These are phyloP conservation scores for Beauveria medogensis DNA, from an alignment of 2,329 filamentous ascomycete genomes.

Conservation along the genomic window DNA sequence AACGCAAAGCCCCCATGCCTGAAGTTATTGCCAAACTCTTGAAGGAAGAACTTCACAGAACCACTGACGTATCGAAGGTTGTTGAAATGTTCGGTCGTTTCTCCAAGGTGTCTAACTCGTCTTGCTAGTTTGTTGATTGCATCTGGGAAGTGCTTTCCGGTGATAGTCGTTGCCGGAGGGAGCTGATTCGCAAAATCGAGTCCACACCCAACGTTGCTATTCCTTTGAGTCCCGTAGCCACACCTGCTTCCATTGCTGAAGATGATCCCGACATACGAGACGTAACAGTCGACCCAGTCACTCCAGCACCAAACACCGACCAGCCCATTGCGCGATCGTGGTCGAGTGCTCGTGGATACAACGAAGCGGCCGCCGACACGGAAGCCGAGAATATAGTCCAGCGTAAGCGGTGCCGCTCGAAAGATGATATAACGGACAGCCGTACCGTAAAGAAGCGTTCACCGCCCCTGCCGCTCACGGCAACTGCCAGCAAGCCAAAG, in stretches of 20 bases:
- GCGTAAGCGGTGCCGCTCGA: not conserved
- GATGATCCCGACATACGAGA: not conserved
- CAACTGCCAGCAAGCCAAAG: not conserved
- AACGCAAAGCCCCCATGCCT: too few species aligned
- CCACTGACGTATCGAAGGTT: too few species aligned
- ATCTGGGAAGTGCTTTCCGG: not conserved
- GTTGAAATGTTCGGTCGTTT: not conserved
- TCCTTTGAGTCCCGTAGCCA: not conserved
- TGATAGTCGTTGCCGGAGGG: not conserved
- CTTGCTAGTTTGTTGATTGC: not conserved
- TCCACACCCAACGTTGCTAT: not conserved
- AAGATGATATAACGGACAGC: not conserved
- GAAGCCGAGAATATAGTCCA: not conserved
- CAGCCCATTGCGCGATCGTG: not conserved
- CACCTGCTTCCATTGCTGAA: not conserved
- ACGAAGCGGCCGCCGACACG: not conserved
- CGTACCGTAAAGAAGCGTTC: not conserved
- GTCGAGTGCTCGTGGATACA: not conserved
- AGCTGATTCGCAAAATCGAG: not conserved
- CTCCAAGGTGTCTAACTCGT: not conserved
- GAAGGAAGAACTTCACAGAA: too few species aligned
- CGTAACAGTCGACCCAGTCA: not conserved
- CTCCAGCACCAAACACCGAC: not conserved
- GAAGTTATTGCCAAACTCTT: too few species aligned
- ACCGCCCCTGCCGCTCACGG: not conserved